Percentiles rank a stretch among this genome's conserved stretches.
Evolutionary conservation across 2,329 filamentous ascomycete species (phyloP).

Genomic region (Aspergillus unguis): DNA sequence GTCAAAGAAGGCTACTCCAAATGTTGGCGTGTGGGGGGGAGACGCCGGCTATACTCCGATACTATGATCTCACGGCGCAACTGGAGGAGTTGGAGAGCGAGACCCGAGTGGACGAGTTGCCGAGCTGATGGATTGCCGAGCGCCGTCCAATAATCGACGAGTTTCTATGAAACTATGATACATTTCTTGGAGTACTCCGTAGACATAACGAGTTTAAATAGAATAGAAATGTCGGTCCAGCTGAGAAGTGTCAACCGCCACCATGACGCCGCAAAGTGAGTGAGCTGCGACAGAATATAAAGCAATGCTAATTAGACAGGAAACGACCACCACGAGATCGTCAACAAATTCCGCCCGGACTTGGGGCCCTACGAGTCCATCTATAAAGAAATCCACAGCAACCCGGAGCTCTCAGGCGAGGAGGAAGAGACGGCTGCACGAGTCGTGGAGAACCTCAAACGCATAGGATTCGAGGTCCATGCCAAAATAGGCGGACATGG

Average conservation of each 20-base stretch:
- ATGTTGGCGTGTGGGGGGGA: too few relatives aligned
- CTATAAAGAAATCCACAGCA: slow-evolving; percentile 56
- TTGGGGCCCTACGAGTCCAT: slow-evolving; percentile 47
- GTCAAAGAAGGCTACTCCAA: too few relatives aligned
- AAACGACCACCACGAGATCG: slow-evolving; percentile 19
- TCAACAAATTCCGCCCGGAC: slow-evolving; percentile 40
- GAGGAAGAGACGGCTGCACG: slow-evolving; percentile 51
- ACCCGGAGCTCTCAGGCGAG: slow-evolving; percentile 57
- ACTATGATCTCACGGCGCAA: background rate
- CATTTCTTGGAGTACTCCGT: too few relatives aligned
- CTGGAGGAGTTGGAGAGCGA: background rate
- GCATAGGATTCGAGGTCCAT: slow-evolving; percentile 45
- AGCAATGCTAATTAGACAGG: background rate
- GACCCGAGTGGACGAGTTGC: background rate
- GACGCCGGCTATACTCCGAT: too few relatives aligned
- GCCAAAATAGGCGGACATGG: slow-evolving; percentile 58
- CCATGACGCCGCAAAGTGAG: slow-evolving; percentile 4
- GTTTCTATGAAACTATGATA: too few relatives aligned
- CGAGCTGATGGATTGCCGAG: background rate
- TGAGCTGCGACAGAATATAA: too few relatives aligned
- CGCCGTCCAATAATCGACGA: background rate
- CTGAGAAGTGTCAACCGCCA: background rate
- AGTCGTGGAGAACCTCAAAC: slow-evolving; percentile 42
- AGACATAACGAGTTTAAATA: too few relatives aligned
- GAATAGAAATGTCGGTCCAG: too few relatives aligned